These are phyloP conservation scores for Zalaria obscura DNA, from an alignment of 2,329 filamentous ascomycete genomes.

Conservation along the genomic window DNA sequence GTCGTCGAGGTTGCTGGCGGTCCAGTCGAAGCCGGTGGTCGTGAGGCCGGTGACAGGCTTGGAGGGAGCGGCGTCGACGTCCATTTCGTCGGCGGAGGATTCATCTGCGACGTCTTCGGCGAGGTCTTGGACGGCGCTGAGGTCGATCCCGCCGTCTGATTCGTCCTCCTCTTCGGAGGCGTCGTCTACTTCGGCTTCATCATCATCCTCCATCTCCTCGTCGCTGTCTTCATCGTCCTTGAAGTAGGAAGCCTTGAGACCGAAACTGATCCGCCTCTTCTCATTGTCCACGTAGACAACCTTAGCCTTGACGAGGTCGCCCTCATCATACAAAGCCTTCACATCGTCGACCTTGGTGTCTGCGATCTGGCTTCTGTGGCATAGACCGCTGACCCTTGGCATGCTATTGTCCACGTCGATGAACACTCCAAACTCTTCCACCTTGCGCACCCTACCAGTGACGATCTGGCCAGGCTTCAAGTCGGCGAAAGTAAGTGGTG, in stretches of 20 bases:
- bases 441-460: constrained; percentile 82
- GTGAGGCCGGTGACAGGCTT: constrained; percentile 37
- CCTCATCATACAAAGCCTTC: constrained; percentile 77
- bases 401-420: constrained; percentile 71
- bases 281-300: constrained; percentile 63
- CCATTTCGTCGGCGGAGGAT: constrained; percentile 33
- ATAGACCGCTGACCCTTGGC: constrained; percentile 79
- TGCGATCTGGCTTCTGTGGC: constrained; percentile 84
- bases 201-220: constrained; percentile 26
- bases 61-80: constrained; percentile 16
- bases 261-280: constrained; percentile 72
- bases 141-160: constrained; percentile 26
- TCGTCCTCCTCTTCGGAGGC: constrained; percentile 22
- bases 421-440: constrained; percentile 91
- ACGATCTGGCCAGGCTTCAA: constrained; percentile 67
- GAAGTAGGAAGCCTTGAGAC: constrained; percentile 87
- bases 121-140: constrained; percentile 27
- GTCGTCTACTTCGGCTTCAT: constrained; percentile 21
- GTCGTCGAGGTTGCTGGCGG: constrained; percentile 39
- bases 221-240: constrained; percentile 41
- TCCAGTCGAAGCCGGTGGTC: constrained; percentile 78
- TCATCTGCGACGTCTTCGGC: constrained; percentile 32
- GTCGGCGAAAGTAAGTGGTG: constrained; percentile 60
- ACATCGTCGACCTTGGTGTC: constrained; percentile 71
- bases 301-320: constrained; percentile 86